Percentiles rank a stretch among this genome's conserved stretches.
Evolutionary conservation across 1,139 yeast genomes (phyloP).

Genomic region (Diutina neorugosa): DNA sequence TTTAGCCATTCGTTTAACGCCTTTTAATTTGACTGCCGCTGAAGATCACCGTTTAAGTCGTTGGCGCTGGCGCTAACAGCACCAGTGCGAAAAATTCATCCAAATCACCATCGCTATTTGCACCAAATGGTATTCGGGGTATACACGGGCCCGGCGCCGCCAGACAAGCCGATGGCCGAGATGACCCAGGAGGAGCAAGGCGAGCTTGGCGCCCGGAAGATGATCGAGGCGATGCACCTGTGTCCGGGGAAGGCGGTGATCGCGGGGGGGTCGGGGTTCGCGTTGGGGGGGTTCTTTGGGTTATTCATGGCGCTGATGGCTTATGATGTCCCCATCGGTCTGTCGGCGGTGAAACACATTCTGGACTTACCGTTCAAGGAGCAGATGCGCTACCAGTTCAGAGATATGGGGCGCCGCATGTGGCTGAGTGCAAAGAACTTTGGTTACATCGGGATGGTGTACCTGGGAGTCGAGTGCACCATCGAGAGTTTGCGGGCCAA

Average conservation of each 20-base stretch:
- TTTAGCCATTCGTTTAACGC: too few relatives aligned
- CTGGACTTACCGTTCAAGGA: constrained; percentile 84
- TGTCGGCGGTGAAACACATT: constrained; percentile 40
- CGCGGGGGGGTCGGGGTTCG: constrained; percentile 93
- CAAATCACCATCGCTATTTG: background rate
- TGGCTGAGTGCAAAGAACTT: constrained; percentile 85
- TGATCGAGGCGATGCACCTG: constrained; percentile 77
- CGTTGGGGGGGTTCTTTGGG: constrained; percentile 92
- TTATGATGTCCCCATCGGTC: constrained; percentile 68
- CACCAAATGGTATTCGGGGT: constrained; percentile 15
- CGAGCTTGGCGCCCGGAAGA: constrained; percentile 76
- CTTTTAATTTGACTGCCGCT: too few relatives aligned
- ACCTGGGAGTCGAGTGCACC: constrained; percentile 89
- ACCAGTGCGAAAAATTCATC: background rate
- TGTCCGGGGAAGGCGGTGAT: constrained; percentile 91
- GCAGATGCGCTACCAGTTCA: constrained; percentile 83
- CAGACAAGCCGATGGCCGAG: constrained; percentile 39
- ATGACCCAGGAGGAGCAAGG: constrained; percentile 92
- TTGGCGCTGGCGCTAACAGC: background rate
- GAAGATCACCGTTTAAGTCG: too few relatives aligned
- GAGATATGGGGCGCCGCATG: constrained; percentile 86
- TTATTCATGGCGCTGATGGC: constrained; percentile 93
- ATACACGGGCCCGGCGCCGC: constrained; percentile 15
- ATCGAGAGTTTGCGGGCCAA: constrained; percentile 82
- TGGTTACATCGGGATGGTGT: constrained; percentile 88